Evolutionary conservation across 202 grass and related monocot species (phyloP).

Genomic region (Brachypodium distachyon): DNA sequence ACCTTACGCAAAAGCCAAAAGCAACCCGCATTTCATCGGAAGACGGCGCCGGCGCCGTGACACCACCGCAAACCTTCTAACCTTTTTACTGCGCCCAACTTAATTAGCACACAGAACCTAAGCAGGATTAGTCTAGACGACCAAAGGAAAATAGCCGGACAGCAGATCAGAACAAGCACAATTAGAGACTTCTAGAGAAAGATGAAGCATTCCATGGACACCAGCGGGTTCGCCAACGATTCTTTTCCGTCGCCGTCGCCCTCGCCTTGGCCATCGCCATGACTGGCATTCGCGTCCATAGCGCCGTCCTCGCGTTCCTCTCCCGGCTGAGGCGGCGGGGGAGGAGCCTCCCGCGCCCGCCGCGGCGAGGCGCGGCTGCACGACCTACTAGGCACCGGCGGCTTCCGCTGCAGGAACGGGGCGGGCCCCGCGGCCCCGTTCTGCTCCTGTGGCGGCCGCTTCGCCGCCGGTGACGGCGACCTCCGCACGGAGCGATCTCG

Average conservation of each 20-base stretch:
- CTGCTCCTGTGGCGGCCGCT: not conserved
- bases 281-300: not conserved
- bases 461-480: slow-evolving; percentile 62
- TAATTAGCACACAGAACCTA: not conserved
- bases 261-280: not conserved
- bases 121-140: slow-evolving; percentile 1
- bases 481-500: slow-evolving; percentile 57
- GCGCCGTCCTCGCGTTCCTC: slow-evolving; percentile 8
- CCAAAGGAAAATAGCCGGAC: slow-evolving; percentile 4
- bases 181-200: slow-evolving; percentile 62
- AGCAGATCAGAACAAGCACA: not conserved
- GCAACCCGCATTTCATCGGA: not conserved
- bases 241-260: slow-evolving; percentile 46
- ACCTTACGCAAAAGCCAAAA: not conserved
- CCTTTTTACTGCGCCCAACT: not conserved
- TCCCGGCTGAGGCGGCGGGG: not conserved
- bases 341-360: not conserved
- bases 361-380: not conserved
- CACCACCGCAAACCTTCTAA: not conserved
- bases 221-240: slow-evolving; percentile 73
- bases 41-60: not conserved
- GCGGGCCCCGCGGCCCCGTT: slow-evolving; percentile 2
- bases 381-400: slow-evolving; percentile 16
- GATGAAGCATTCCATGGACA: slow-evolving; percentile 94
- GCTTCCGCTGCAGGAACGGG: slow-evolving; percentile 18